Evolutionary conservation across 495 filamentous ascomycete genomes (phyloP).

Genomic region (Daldinia decipiens): DNA sequence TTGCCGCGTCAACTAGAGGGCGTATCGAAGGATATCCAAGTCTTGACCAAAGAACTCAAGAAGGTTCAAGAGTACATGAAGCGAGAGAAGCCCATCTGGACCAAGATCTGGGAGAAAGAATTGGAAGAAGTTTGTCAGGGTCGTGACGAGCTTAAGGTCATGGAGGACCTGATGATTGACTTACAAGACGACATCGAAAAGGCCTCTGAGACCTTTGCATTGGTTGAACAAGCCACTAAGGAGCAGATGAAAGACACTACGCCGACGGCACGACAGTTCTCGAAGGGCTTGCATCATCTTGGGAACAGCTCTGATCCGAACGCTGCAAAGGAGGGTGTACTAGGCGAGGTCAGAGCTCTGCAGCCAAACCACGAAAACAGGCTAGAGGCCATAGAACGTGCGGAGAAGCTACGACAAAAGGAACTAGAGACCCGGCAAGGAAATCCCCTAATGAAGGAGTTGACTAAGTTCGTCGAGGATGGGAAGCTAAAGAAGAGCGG

Average conservation of each 20-base stretch:
- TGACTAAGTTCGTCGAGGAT: slow-evolving; percentile 88
- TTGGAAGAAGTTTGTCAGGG: slow-evolving; percentile 94
- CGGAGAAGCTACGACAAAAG: slow-evolving; percentile 86
- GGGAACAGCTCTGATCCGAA: slow-evolving; percentile 75
- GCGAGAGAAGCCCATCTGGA: slow-evolving; percentile 93
- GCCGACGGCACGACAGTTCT: slow-evolving; percentile 64
- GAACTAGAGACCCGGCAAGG: slow-evolving; percentile 82
- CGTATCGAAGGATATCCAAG: slow-evolving; percentile 86
- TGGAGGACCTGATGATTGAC: slow-evolving; percentile 92
- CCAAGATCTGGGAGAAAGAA: slow-evolving; percentile 98
- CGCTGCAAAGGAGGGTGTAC: slow-evolving; percentile 86
- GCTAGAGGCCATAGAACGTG: slow-evolving; percentile 93
- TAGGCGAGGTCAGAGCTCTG: slow-evolving; percentile 92
- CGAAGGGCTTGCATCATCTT: slow-evolving; percentile 67
- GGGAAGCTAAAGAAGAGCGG: slow-evolving; percentile 94
- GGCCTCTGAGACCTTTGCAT: slow-evolving; percentile 86
- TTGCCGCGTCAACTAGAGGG: slow-evolving; percentile 88
- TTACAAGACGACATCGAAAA: slow-evolving; percentile 95
- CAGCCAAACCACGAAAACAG: slow-evolving; percentile 95
- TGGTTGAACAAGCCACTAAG: slow-evolving; percentile 96
- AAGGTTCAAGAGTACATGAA: slow-evolving; percentile 93
- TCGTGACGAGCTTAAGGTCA: slow-evolving; percentile 89
- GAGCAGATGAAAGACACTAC: slow-evolving; percentile 84
- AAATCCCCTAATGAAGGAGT: slow-evolving; percentile 88
- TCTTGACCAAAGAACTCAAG: slow-evolving; percentile 86